A percentile compares a stretch with the other conserved stretches of the same genome.
Conservation (phyloP, 1,284 basidiomycete species). For the Hymenochaete sp. region DNA sequence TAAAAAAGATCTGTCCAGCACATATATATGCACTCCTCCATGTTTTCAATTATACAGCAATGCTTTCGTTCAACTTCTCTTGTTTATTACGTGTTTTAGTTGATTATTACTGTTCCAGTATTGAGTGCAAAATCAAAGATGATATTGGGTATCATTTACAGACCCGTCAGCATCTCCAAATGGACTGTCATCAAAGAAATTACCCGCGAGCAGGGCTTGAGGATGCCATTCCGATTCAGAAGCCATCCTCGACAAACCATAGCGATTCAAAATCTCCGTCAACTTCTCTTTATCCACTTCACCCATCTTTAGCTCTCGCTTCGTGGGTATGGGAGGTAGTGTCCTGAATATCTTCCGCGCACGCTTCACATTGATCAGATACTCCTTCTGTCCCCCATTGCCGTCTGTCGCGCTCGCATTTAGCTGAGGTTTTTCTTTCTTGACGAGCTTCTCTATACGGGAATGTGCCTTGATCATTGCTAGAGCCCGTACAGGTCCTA, state of each 20-base stretch:
- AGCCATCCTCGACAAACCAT: slow-evolving; percentile 36
- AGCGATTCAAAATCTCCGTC: slow-evolving; percentile 38
- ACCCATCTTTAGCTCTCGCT: slow-evolving; percentile 28
- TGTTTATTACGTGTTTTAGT: too few relatives aligned
- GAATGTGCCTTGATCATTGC: slow-evolving; percentile 62
- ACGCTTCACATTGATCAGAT: slow-evolving; percentile 49
- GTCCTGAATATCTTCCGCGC: slow-evolving; percentile 56
- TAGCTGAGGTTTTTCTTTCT: slow-evolving; percentile 46
- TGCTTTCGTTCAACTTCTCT: too few relatives aligned
- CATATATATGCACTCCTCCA: too few relatives aligned
- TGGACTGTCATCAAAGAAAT: slow-evolving; percentile 60
- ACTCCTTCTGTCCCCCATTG: slow-evolving; percentile 34
- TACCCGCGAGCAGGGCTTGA: slow-evolving; percentile 41
- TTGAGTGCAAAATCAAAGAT: too few relatives aligned
- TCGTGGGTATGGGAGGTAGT: slow-evolving; percentile 48
- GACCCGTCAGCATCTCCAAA: slow-evolving; percentile 5
- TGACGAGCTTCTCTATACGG: slow-evolving; percentile 65
- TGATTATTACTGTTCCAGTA: too few relatives aligned
- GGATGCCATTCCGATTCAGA: slow-evolving; percentile 34
- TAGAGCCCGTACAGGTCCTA: slow-evolving; percentile 70
- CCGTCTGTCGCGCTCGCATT: too few relatives aligned
- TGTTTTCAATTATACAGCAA: too few relatives aligned
- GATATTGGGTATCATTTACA: too few relatives aligned
- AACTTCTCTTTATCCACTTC: slow-evolving; percentile 36
- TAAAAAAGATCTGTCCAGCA: too few relatives aligned